A percentile compares a stretch with the other conserved stretches of the same genome.
These are phyloP conservation scores for Calonectria multiphialidica DNA, from an alignment of 2,329 filamentous ascomycete species.

Conservation along the genomic window DNA sequence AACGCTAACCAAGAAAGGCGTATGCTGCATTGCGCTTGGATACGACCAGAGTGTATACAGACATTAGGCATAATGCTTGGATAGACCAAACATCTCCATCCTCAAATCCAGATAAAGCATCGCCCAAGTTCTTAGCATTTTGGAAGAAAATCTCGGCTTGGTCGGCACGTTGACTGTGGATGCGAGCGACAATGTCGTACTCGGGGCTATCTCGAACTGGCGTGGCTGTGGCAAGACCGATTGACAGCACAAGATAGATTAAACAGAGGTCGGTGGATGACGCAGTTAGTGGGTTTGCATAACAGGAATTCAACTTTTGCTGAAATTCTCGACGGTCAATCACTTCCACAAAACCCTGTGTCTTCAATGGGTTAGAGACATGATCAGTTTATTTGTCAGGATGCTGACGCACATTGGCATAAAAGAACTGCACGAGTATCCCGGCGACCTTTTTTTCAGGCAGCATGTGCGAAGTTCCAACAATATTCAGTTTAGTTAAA, in stretches of 20 bases:
- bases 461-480: conserved; percentile 45
- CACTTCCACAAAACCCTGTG: conserved; percentile 70
- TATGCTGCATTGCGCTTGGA: conserved; percentile 74
- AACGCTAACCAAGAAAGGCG: conserved; percentile 66
- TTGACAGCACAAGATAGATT: conserved; percentile 72
- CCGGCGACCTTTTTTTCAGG: conserved; percentile 67
- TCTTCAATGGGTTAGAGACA: conserved; percentile 51
- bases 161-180: conserved; percentile 61
- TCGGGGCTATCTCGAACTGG: conserved; percentile 63
- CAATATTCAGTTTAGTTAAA: background rate
- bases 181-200: conserved; percentile 61
- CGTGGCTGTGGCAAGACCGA: conserved; percentile 70
- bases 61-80: conserved; percentile 73
- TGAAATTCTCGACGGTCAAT: conserved; percentile 66
- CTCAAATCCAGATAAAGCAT: conserved; percentile 64
- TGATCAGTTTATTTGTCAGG: background rate
- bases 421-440: conserved; percentile 62
- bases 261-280: conserved; percentile 68
- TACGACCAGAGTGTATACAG: conserved; percentile 72
- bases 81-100: conserved; percentile 75
- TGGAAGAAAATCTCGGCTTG: conserved; percentile 73
- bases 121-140: conserved; percentile 66
- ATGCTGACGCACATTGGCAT: conserved; percentile 65
- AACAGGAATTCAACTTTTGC: conserved; percentile 63
- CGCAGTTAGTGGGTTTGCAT: conserved; percentile 63